Base-by-base conservation (phyloP, 2,329 filamentous ascomycete genomes). In the Aspergillus arachidicola region DNA sequence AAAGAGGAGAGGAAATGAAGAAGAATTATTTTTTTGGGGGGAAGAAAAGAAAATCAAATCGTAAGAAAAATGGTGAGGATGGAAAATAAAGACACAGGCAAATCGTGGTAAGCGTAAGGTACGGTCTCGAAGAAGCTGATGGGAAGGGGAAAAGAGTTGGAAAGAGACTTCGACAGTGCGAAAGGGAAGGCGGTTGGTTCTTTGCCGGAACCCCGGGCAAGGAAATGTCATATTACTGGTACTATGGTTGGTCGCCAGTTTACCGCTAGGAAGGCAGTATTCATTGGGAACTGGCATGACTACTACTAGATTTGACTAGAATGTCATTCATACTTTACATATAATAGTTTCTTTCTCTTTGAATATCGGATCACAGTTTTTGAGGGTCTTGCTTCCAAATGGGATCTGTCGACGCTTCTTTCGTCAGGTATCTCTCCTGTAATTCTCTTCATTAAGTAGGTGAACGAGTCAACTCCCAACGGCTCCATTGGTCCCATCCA, bases 61-160 rank as follows among this genome's bases (percentile, higher is more conserved):
- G 61, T 59, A 68, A 61, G 58, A 59, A 60, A 65, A 46, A 69
- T 68, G 57, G 60, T 54, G 55, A 63, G 59, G 55, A 61, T 59
- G 64, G 38, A 56, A 64, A 58, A 67, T 62, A 64, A 64, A 61
- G 63, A 66, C 58, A 63, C 61, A 66, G 65, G 66, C 53, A 66
- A 41, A 62, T 55, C 51, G n/a, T 55, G 51, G 51, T 55, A 55
- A 55, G 34, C 34, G 51, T 55, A 55, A 55, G 51, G 51, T 55
- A 55, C 30, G 51, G 32, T 23, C 30, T 53, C 50, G 61, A 61
- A 67, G 68, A 16, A 16, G 34, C 34, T 36, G 34, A 36, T 26
- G 34, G 56, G 63, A 57, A 66, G 61, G 64, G 65, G 62, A 57
- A 58, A 58, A 59, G 60, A 50, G 23, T 41, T 61, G 64, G 58